phyloP scores from a whole-genome alignment of 768 basidiomycete species.

The Pulveroboletus sp. region DNA sequence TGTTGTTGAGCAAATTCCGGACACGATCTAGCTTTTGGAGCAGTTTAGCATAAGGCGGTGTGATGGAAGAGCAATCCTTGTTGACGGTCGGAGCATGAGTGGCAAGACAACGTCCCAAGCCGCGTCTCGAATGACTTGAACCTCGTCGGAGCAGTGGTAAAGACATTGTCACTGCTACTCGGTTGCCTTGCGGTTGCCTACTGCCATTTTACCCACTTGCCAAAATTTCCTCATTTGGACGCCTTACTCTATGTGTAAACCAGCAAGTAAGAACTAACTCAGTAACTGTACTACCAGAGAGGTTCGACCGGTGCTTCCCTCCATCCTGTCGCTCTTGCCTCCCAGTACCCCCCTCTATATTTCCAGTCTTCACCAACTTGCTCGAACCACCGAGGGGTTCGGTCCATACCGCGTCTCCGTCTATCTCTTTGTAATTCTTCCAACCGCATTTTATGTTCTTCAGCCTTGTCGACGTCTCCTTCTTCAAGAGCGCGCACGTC shows the following conservation, averaged over 20 bases:
- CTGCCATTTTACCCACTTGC: background rate
- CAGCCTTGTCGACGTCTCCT: slow-evolving; percentile 68
- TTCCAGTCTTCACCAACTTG: slow-evolving; percentile 68
- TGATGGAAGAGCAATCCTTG: slow-evolving; percentile 71
- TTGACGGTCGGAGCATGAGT: slow-evolving; percentile 41
- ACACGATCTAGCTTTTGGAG: slow-evolving; percentile 69
- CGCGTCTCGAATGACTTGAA: slow-evolving; percentile 10
- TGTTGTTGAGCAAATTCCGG: slow-evolving; percentile 60
- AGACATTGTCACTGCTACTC: slow-evolving; percentile 15
- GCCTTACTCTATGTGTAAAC: no score
- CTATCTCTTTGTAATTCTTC: slow-evolving; percentile 79
- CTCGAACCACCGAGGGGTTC: slow-evolving; percentile 73
- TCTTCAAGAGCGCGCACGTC: slow-evolving; percentile 84
- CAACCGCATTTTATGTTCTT: slow-evolving; percentile 65
- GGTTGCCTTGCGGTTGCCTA: background rate
- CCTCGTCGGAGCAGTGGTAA: slow-evolving; percentile 18
- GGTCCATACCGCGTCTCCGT: slow-evolving; percentile 57
- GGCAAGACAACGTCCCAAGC: slow-evolving; percentile 33
- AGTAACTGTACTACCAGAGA: slow-evolving; percentile 69
- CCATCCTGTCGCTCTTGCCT: slow-evolving; percentile 65
- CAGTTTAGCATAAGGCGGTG: slow-evolving; percentile 78
- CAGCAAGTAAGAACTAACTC: no score
- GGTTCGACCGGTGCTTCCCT: slow-evolving; percentile 45
- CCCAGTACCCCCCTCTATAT: slow-evolving; percentile 84
- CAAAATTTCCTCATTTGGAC: slow-evolving; percentile 4